Base-by-base conservation (phyloP, 352 stramenopile species). In the Pythium brachiatum region DNA sequence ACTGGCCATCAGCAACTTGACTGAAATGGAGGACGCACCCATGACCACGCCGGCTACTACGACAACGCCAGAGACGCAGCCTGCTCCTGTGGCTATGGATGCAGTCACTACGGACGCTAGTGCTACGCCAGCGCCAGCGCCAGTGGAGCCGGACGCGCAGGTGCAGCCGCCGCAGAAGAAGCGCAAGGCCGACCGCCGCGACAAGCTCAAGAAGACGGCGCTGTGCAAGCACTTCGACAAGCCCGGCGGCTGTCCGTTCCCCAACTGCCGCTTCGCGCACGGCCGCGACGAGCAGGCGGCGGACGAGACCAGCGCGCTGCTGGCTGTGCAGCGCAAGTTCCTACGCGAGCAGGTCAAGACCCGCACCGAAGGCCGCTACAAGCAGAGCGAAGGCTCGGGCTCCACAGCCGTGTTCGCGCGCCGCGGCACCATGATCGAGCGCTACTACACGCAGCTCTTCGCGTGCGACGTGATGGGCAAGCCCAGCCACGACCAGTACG, bases 191-290 rank as follows among this genome's bases (percentile, higher is more conserved):
- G 78, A 92, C 62, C 78, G 83, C 27, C 75, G 79, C 51, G 74
- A 90, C 59, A 78, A 81, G 60, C 66, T 89, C 47, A 78, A 75
- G 67, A 95, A 95, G 71, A 88, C 82, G 29, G 81, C 81, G 57
- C 66, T 95, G 32, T 95, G 86, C 72, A 90, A 90, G 62, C 86
- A 92, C 70, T 95, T 91, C 64, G 84, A 92, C 77, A 90, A 89
- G 39, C 83, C 86, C 7, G 81, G 74, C 21, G 86, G 86, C 8
- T 95, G 86, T 66, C 86, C 86, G 52, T 95, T 89, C 63, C 60
- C 81, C n/a, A 75, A 95, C 50, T 95, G 86, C 73, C 84, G 84
- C 69, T 95, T 88, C 53, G 83, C 86, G 4, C 86, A 95, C 56
- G 83, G 84, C 56, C 72, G 76, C 26, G 57, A 57, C 50, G 65